A percentile compares a stretch with the other conserved stretches of the same genome.
Conservation (phyloP, 768 basidiomycete genomes). For the Tylopilus balloui region DNA sequence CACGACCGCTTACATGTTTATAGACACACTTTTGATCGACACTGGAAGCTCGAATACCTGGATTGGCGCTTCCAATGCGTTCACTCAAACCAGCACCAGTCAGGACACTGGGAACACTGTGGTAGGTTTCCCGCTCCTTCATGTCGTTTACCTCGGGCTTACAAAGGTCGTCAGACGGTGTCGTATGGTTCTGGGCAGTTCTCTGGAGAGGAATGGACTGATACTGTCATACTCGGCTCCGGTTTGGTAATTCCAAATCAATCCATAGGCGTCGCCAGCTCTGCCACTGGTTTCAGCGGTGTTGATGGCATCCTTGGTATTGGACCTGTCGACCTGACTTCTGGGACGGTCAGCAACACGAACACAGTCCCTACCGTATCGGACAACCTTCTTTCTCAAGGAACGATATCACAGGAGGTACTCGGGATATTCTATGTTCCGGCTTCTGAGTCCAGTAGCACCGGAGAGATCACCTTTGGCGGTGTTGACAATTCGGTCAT, state of each 20-base stretch:
- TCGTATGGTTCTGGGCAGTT: conserved; percentile 6
- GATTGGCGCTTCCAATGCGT: conserved; percentile 28
- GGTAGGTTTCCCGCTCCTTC: not conserved
- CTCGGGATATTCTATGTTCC: not conserved
- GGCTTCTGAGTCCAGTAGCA: not conserved
- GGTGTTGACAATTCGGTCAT: not conserved
- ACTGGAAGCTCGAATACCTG: conserved; percentile 29
- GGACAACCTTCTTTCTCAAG: not conserved
- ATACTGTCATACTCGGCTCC: conserved; percentile 1
- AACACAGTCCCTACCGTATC: not conserved
- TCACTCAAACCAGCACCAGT: conserved; percentile 24
- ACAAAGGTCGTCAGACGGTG: not conserved
- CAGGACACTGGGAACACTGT: conserved; percentile 19
- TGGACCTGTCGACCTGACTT: not conserved
- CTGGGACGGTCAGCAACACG: not conserved
- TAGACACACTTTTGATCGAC: conserved; percentile 26
- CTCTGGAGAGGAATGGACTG: conserved; percentile 8
- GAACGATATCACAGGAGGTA: not conserved
- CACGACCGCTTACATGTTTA: not conserved
- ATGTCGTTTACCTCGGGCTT: not conserved
- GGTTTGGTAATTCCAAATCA: conserved; percentile 20
- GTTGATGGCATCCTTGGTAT: conserved; percentile 11
- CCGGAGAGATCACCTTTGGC: not conserved
- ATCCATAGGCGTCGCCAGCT: conserved; percentile 34
- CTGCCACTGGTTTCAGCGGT: conserved; percentile 5